phyloP scores from a whole-genome alignment of 345 rosid species.

The Microcos paniculata region DNA sequence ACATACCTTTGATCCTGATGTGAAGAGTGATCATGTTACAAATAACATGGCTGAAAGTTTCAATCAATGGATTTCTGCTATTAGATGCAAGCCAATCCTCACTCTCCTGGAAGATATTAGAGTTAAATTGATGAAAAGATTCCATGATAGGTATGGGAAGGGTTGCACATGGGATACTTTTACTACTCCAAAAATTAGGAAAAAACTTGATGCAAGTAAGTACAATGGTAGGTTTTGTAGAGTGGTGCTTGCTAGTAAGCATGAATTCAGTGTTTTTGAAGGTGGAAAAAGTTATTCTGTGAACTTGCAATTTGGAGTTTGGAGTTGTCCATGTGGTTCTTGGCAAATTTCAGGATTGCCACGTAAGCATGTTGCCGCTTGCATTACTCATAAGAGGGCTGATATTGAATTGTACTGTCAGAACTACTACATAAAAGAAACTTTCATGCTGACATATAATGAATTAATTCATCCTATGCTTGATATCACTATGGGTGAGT shows the following conservation, averaged over 20 bases:
- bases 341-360: neutral
- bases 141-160: neutral
- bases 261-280: neutral
- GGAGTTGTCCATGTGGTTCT: neutral
- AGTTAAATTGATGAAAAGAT: neutral
- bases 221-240: no score
- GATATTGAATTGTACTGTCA: neutral
- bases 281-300: neutral
- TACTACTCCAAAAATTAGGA: neutral
- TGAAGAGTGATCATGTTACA: neutral
- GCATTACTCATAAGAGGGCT: neutral
- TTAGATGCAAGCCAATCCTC: neutral
- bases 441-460: neutral
- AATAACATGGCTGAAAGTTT: neutral
- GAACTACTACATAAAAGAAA: neutral
- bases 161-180: neutral
- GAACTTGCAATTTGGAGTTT: neutral
- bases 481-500: no score
- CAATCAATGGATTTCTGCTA: neutral
- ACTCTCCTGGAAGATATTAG: neutral
- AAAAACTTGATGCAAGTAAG: neutral
- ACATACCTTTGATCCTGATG: neutral
- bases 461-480: neutral
- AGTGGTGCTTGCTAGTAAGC: neutral
- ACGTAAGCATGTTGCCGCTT: neutral